Evolutionary conservation across 73 alveolate genomes (phyloP), one percentile per base, ranked within the genome.

Genomic region (Symbiodinium pilosum): DNA sequence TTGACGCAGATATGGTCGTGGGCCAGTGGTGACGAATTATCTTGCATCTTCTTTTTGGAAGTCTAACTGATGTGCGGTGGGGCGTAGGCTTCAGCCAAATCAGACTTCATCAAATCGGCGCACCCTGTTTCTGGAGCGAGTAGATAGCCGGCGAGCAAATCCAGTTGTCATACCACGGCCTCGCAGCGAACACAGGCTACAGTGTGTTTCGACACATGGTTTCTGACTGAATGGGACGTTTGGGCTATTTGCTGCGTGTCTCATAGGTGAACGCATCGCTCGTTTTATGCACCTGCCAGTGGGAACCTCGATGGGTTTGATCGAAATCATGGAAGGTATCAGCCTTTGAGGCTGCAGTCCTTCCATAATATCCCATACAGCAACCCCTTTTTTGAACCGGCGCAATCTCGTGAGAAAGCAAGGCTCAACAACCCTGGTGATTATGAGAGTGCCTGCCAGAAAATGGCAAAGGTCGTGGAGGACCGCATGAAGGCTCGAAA

Each of bases 401-500:
- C 59, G 59, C 41, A n/a, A 28, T 24, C 2, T 30, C 43, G 86
- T 12, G 34, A 44, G 34, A 81, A 41, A 16, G 30, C 9, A 20
- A 20, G 38, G 40, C 21, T 64, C 21, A 12, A 12, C 30, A 20
- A 26, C 40, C 38, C n/a, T 20, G 38, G 38, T 4, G 40, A 64
- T 64, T 20, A 7, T 64, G n/a, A 30, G 40, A 16, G 83, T 14
- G 89, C 96, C 96, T 40, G 96, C 51, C 14, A 91, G 18, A 52
- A 91, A 91, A 21, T 91, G 43, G 77, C 96, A 91, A 18, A 91
- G 88, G 39, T 91, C 96, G 88, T 68, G 51, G 40, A 91, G 88
- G 21, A 91, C 96, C 32, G 96, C 54, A 12, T 91, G 96, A 21
- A 69, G 75, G 41, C 47, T 85, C 18, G 96, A 91, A 40, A 91